Conservation (phyloP, 306 rosid species). For the Heteromeles arbutifolia region DNA sequence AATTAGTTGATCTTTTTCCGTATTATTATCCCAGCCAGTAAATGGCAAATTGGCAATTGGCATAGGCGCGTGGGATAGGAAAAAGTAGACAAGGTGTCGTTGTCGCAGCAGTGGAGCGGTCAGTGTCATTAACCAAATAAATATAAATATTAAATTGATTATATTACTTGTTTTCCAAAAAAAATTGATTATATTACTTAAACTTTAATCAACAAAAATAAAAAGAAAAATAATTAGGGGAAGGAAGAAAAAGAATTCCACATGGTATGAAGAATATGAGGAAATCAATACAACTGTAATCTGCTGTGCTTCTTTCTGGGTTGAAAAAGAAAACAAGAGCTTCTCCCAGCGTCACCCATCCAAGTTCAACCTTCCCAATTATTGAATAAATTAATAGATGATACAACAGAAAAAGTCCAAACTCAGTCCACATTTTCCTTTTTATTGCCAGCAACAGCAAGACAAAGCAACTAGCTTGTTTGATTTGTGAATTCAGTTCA, state of each 20-base stretch:
- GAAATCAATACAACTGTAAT: not conserved
- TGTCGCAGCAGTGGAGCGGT: constrained; percentile 32
- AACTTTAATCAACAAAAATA: not conserved
- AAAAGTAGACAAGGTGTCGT: constrained; percentile 35
- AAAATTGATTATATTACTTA: not conserved
- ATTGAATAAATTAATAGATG: not conserved
- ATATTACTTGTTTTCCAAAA: too few relatives aligned
- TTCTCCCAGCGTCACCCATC: not conserved
- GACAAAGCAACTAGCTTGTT: not conserved
- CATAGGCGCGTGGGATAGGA: not conserved
- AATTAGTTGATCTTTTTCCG: rapidly evolving
- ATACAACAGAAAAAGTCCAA: not conserved
- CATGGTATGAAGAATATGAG: not conserved
- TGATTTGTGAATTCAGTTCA: not conserved
- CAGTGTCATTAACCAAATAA: constrained; percentile 41
- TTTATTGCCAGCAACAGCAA: not conserved
- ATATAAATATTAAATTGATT: not conserved
- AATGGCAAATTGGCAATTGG: too few relatives aligned
- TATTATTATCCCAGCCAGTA: not conserved
- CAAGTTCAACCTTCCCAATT: not conserved
- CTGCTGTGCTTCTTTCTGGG: not conserved
- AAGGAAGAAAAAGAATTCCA: not conserved
- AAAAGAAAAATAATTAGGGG: not conserved
- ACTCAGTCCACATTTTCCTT: not conserved
- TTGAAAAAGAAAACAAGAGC: not conserved